Percentiles rank a stretch among this genome's conserved stretches.
These are phyloP conservation scores for Tylopilus sp. DNA, from an alignment of 1,284 basidiomycete genomes.

Conservation along the genomic window DNA sequence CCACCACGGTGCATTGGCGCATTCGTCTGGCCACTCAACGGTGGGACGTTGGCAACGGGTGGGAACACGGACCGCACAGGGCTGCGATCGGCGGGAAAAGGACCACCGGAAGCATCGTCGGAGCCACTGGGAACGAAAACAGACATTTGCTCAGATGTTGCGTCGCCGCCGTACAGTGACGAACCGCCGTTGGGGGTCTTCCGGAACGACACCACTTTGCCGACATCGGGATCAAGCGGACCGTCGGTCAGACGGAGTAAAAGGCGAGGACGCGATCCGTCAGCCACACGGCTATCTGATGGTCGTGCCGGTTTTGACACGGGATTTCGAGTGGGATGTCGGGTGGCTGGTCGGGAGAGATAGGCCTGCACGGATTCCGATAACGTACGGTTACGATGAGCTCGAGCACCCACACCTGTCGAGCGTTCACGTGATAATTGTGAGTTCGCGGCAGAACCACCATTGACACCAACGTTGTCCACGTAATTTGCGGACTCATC, in stretches of 20 bases:
- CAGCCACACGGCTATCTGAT: background rate
- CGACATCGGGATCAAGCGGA: background rate
- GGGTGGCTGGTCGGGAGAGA: slow-evolving; percentile 40
- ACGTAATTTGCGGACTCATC: slow-evolving; percentile 22
- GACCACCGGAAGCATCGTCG: background rate
- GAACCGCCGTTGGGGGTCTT: background rate
- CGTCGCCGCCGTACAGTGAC: slow-evolving; percentile 7
- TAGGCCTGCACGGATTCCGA: slow-evolving; percentile 63
- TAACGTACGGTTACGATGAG: slow-evolving; percentile 51
- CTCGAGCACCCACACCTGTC: slow-evolving; percentile 4
- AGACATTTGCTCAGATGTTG: slow-evolving; percentile 33
- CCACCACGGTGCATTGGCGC: too few species aligned
- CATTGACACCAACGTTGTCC: slow-evolving; percentile 12
- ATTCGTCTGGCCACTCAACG: too few species aligned
- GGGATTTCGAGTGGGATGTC: slow-evolving; percentile 2
- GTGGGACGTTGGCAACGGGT: background rate
- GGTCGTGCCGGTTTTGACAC: background rate
- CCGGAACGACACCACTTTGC: background rate
- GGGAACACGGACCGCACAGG: background rate
- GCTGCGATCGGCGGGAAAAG: too few species aligned
- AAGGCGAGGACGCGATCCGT: slow-evolving; percentile 2
- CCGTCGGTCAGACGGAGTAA: slow-evolving; percentile 15
- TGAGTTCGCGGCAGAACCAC: slow-evolving; percentile 27
- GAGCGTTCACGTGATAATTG: slow-evolving; percentile 27
- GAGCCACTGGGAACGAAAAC: slow-evolving; percentile 15